Evolutionary conservation across 148 eudicot genomes (phyloP).

Genomic region (Oxyria digyna): DNA sequence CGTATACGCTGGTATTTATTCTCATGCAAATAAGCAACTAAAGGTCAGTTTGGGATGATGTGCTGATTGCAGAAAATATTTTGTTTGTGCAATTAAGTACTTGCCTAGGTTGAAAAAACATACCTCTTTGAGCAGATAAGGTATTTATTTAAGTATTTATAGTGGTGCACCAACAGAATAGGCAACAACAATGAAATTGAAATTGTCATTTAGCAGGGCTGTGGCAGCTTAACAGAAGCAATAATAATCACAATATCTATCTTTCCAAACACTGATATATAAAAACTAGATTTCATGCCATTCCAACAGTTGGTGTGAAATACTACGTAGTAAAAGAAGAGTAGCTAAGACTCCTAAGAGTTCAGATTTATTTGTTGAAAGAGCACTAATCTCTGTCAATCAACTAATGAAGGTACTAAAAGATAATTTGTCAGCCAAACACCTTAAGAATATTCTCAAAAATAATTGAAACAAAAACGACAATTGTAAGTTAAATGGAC

Average conservation of each 20-base stretch:
- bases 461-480: neutral
- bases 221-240: neutral
- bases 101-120: neutral
- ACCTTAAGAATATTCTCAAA: neutral
- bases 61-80: neutral
- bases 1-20: no score
- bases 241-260: neutral
- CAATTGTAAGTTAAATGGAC: no score
- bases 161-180: neutral
- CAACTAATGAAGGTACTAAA: neutral
- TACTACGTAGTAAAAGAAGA: neutral
- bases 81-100: neutral
- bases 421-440: no score
- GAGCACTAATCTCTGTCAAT: neutral
- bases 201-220: neutral
- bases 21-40: neutral
- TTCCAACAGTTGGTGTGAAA: neutral
- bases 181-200: neutral
- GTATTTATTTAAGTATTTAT: neutral
- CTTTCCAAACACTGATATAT: neutral
- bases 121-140: neutral
- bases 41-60: neutral
- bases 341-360: neutral
- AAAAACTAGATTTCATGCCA: neutral
- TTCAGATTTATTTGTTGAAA: neutral